Evolutionary conservation across 2,329 filamentous ascomycete species (phyloP).

Genomic region (Lachnum nothofagi): DNA sequence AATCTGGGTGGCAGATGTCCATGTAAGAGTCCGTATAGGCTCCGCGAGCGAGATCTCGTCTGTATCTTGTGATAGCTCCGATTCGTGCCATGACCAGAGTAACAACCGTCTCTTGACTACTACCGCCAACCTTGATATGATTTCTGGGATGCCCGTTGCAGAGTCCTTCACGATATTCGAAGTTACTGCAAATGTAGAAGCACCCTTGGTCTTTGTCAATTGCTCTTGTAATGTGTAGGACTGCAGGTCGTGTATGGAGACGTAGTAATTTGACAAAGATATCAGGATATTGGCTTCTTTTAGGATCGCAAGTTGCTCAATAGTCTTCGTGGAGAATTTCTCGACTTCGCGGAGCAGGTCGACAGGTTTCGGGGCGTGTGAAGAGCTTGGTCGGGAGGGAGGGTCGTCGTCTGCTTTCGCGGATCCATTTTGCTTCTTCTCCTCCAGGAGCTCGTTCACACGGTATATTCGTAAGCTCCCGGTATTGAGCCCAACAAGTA

Average conservation of each 20-base stretch:
- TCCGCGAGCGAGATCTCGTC: slow-evolving; percentile 75
- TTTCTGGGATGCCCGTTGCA: slow-evolving; percentile 80
- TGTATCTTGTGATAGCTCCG: slow-evolving; percentile 71
- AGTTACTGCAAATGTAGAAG: slow-evolving; percentile 84
- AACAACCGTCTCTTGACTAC: slow-evolving; percentile 86
- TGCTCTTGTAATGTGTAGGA: slow-evolving; percentile 78
- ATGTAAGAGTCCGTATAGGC: slow-evolving; percentile 81
- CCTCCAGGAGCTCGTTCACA: slow-evolving; percentile 62
- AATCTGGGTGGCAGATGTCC: slow-evolving; percentile 81
- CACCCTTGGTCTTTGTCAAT: slow-evolving; percentile 77
- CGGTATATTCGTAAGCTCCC: slow-evolving; percentile 87
- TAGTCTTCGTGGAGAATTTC: slow-evolving; percentile 82
- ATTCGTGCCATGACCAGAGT: slow-evolving; percentile 94
- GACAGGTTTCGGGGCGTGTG: slow-evolving; percentile 51
- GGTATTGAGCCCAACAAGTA: slow-evolving; percentile 87
- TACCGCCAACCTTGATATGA: slow-evolving; percentile 86
- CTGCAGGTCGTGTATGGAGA: slow-evolving; percentile 85
- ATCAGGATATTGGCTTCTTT: slow-evolving; percentile 91
- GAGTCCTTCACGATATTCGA: slow-evolving; percentile 92
- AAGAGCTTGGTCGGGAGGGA: slow-evolving; percentile 24
- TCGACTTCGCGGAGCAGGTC: slow-evolving; percentile 89
- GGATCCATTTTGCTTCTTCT: slow-evolving; percentile 38
- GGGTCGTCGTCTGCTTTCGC: slow-evolving; percentile 29
- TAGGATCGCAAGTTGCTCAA: slow-evolving; percentile 91
- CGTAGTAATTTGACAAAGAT: slow-evolving; percentile 81